Evolutionary conservation across 176 grass and related monocot species (phyloP).

Genomic region (Juncus effusus): DNA sequence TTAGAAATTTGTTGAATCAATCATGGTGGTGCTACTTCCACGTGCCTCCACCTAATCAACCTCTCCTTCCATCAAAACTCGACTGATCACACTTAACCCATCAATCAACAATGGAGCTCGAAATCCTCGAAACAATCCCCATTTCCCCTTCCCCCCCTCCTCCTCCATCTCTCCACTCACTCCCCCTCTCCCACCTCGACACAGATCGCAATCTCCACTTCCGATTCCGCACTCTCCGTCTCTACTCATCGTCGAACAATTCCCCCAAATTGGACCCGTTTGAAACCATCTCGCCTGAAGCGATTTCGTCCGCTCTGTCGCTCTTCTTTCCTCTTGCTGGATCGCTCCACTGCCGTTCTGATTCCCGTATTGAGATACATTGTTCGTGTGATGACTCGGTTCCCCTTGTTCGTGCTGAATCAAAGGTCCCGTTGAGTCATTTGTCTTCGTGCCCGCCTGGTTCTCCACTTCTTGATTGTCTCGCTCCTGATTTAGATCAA

Average conservation of each 20-base stretch:
- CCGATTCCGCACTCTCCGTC: slow-evolving; percentile 59
- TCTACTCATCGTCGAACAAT: slow-evolving; percentile 30
- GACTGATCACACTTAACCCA: background rate
- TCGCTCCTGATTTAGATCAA: slow-evolving; percentile 32
- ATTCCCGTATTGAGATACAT: slow-evolving; percentile 26
- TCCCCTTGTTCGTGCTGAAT: slow-evolving; percentile 33
- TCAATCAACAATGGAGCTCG: slow-evolving; percentile 15
- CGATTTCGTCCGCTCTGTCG: slow-evolving; percentile 38
- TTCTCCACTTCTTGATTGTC: slow-evolving; percentile 35
- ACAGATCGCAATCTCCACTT: slow-evolving; percentile 61
- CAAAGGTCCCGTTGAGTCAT: slow-evolving; percentile 2
- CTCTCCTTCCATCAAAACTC: background rate
- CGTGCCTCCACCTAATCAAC: slow-evolving; percentile 1
- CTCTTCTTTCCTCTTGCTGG: slow-evolving; percentile 43
- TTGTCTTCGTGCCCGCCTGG: slow-evolving; percentile 31
- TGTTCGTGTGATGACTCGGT: background rate
- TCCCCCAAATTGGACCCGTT: slow-evolving; percentile 22
- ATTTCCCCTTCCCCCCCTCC: slow-evolving; percentile 19
- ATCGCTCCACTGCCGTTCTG: slow-evolving; percentile 19
- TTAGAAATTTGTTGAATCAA: background rate
- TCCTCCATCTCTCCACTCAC: background rate
- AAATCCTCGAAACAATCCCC: slow-evolving; percentile 34
- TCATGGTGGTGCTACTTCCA: slow-evolving; percentile 27
- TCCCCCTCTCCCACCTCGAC: slow-evolving; percentile 59
- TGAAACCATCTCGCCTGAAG: slow-evolving; percentile 32